Percentiles rank a stretch among this genome's conserved stretches.
These are phyloP conservation scores for Homolaphlyctis polyrhiza DNA, from an alignment of 371 early-diverging fungal genomes.

Conservation along the genomic window DNA sequence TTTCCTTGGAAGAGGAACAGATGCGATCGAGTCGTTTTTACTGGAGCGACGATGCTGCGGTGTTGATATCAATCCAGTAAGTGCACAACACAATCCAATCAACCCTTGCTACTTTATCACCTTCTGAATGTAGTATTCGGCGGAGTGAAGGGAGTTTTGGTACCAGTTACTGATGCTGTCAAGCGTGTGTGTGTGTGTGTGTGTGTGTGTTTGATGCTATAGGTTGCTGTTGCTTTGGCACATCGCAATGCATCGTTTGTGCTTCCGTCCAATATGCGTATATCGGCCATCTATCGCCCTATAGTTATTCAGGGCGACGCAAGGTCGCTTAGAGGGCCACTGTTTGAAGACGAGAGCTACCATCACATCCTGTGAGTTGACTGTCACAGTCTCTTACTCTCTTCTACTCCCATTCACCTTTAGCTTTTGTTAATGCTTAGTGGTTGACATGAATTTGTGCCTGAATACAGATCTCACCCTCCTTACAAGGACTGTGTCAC, in stretches of 20 bases:
- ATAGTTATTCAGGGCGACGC: conserved; percentile 66
- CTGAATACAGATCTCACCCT: conserved; percentile 65
- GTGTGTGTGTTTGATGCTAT: neutral
- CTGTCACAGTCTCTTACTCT: neutral
- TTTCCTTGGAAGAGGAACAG: conserved; percentile 88
- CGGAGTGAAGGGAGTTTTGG: too few relatives aligned
- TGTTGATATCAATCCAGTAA: conserved; percentile 84
- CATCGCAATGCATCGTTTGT: conserved; percentile 83
- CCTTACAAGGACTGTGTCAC: conserved; percentile 89
- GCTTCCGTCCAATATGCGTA: conserved; percentile 53
- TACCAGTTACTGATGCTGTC: too few relatives aligned
- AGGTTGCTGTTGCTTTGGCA: conserved; percentile 71
- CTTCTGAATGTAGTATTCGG: too few relatives aligned
- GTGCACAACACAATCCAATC: neutral
- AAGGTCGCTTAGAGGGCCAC: conserved; percentile 51
- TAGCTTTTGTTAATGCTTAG: too few relatives aligned
- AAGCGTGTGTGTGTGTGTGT: too few relatives aligned
- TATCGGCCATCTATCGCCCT: conserved; percentile 75
- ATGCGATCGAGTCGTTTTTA: conserved; percentile 86
- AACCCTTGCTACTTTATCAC: neutral
- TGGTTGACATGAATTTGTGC: too few relatives aligned
- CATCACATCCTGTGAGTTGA: conserved; percentile 67
- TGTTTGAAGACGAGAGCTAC: conserved; percentile 61
- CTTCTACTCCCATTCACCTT: too few relatives aligned
- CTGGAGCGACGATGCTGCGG: conserved; percentile 76